Conservation (phyloP, 2,329 filamentous ascomycete genomes). For the Aspergillus neoniger region DNA sequence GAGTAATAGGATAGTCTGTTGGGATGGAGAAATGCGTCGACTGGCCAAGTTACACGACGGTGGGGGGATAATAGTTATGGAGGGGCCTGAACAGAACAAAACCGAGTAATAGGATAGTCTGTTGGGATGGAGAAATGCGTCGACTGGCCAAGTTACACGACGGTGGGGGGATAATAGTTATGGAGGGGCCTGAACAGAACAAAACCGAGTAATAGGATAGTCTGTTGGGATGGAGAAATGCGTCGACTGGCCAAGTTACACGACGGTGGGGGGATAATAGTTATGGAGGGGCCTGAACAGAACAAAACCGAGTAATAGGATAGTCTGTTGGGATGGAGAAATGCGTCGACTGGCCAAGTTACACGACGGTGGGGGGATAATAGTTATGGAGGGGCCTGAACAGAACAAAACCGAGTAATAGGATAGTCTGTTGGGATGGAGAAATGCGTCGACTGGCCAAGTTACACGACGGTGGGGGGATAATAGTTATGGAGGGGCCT, state of each 20-base stretch:
- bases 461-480: neutral
- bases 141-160: neutral
- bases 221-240: neutral
- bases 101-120: neutral
- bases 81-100: neutral
- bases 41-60: neutral
- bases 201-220: neutral
- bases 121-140: neutral
- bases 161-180: neutral
- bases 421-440: no score
- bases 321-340: no score
- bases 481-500: neutral
- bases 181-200: neutral
- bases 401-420: neutral
- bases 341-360: neutral
- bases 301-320: neutral
- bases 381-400: neutral
- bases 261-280: neutral
- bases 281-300: neutral
- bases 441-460: neutral
- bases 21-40: neutral
- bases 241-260: neutral
- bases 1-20: neutral
- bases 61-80: neutral
- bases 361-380: neutral